These are phyloP conservation scores for Globisporangium camurandrum DNA, from an alignment of 352 stramenopile species.

Conservation along the genomic window DNA sequence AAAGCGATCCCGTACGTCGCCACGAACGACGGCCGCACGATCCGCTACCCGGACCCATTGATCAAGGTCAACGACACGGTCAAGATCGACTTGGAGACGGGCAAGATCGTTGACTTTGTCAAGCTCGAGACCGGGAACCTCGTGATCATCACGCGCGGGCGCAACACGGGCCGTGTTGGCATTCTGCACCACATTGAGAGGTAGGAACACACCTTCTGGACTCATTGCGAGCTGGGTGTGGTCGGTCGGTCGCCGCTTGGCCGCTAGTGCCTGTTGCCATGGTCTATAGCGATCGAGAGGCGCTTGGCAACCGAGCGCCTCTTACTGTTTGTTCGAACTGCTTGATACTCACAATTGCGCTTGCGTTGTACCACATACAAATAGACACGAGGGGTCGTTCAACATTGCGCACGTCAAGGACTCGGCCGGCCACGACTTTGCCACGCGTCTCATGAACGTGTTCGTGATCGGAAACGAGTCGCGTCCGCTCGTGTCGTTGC, in stretches of 20 bases:
- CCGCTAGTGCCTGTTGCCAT: too few relatives aligned
- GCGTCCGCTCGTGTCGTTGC: conserved; percentile 92
- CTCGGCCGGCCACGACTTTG: conserved; percentile 95
- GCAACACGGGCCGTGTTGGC: conserved; percentile 96
- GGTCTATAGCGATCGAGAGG: too few relatives aligned
- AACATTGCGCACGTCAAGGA: conserved; percentile 99
- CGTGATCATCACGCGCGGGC: conserved; percentile 96
- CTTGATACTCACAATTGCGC: conserved; percentile 15
- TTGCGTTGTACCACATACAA: too few relatives aligned
- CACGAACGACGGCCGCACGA: conserved; percentile 98
- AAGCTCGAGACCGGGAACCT: conserved; percentile 98
- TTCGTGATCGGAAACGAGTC: conserved; percentile 96
- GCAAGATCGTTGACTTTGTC: conserved; percentile 96
- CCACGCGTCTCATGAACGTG: conserved; percentile 95
- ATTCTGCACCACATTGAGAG: conserved; percentile 96
- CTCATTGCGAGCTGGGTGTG: conserved; percentile 87
- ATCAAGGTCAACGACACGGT: conserved; percentile 99
- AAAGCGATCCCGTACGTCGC: conserved; percentile 98
- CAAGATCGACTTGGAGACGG: conserved; percentile 97
- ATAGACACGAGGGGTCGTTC: conserved; percentile 98
- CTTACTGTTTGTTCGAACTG: conserved; percentile 3
- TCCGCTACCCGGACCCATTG: conserved; percentile 98
- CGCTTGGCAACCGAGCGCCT: too few relatives aligned
- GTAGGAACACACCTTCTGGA: conserved; percentile 87
- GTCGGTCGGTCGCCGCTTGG: conserved; percentile 39